Percentiles rank a stretch among this genome's conserved stretches.
Conservation (phyloP, 352 stramenopile species). For the Blastocystis sp. region DNA sequence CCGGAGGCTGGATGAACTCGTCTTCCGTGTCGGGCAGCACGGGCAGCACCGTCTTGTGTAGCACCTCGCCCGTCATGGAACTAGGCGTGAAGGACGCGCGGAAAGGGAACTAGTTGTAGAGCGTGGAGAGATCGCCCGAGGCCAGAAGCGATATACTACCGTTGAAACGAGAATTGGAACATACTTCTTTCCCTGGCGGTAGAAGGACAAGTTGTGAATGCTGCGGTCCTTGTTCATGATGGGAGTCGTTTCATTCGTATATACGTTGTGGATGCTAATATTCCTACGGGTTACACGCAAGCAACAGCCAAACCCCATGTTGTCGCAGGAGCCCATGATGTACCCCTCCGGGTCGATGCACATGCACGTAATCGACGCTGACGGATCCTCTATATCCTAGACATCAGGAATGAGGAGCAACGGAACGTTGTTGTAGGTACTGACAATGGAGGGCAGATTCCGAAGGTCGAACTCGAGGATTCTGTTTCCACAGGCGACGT, state of each 20-base stretch:
- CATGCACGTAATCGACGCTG: slow-evolving; percentile 7
- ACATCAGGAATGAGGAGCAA: not conserved
- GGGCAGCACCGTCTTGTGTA: slow-evolving; percentile 11
- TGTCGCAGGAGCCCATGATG: slow-evolving; percentile 25
- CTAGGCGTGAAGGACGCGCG: not conserved
- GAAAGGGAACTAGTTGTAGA: slow-evolving; percentile 22
- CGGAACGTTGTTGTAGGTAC: not conserved
- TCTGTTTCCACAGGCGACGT: slow-evolving; percentile 28
- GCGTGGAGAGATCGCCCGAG: slow-evolving; percentile 12
- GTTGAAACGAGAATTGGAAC: not conserved
- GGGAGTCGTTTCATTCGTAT: slow-evolving; percentile 26
- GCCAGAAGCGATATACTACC: slow-evolving; percentile 25
- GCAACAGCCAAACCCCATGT: not conserved
- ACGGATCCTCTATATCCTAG: slow-evolving; percentile 22
- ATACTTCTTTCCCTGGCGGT: slow-evolving; percentile 42
- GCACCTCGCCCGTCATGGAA: slow-evolving; percentile 33
- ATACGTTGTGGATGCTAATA: slow-evolving; percentile 39
- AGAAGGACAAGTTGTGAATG: slow-evolving; percentile 24
- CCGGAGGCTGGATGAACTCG: not conserved
- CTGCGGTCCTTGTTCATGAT: slow-evolving; percentile 46
- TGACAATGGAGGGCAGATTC: slow-evolving; percentile 12
- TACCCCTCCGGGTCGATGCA: slow-evolving; percentile 49
- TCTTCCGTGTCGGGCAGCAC: slow-evolving; percentile 37
- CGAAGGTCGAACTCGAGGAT: slow-evolving; percentile 31
- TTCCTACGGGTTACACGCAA: not conserved